Base-by-base conservation (phyloP, 345 rosid species). In the Aurinia saxatilis region DNA sequence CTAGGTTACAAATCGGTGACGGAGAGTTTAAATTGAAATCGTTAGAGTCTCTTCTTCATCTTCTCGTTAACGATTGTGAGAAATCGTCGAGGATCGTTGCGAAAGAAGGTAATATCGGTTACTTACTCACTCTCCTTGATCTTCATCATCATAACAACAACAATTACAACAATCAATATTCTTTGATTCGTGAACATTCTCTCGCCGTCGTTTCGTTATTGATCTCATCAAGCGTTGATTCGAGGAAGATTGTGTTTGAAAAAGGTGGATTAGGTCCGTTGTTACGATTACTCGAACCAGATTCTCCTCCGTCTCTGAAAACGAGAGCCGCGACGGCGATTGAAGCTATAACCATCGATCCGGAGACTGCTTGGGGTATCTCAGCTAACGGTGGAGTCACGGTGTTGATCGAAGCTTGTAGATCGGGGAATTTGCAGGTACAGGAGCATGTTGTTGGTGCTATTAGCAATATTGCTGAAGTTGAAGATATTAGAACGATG, bases 1-100 rank as follows among this genome's bases (percentile, higher is more conserved):
- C 93, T 19, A 68, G 96, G 11, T 65, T 88, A 34, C 96, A 88
- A 71, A 86, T 88, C 75, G 96, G 96, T 0, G 93, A 87, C 3
- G 50, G 67, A 2, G 96, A 88, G 78, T 86, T 84, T 73, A 88
- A 88, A 64, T 78, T 73, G 77, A 81, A 84, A 67, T 87, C 96
- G 0, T 40, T 88, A 0, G 93, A 84, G 21, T 88, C 96, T 8
- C 85, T 88, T 6, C 79, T 88, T 8, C 78, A 77, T 66, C 73
- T 89, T 23, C 80, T 89, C 12, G 25, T 21, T 4, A 73, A 60
- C 6, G 81, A 76, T 14, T 82, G 80, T n/a, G 83, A 75, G 53
- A 89, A 86, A 51, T 77, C 85, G 0, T 69, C 85, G 0, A 30
- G 60, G 49, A 23, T 86, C 60, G 78, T 89, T 25, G 88, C 87